Percentiles rank a stretch among this genome's conserved stretches.
phyloP scores from a whole-genome alignment of 2,329 filamentous ascomycete genomes.

The Helminthosporium solani region DNA sequence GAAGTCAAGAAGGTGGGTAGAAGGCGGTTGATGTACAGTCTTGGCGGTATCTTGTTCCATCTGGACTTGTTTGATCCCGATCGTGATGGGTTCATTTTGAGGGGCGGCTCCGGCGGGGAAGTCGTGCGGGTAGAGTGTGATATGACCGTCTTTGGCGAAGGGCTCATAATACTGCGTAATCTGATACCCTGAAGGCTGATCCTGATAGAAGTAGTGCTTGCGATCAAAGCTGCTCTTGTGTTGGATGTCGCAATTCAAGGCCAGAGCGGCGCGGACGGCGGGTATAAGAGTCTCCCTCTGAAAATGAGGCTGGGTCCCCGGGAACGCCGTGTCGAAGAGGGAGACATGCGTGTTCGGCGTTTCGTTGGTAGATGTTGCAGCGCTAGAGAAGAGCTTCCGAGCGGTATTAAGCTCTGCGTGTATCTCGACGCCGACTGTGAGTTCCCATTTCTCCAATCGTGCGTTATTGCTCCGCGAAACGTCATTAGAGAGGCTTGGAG shows the following conservation, averaged over 20 bases:
- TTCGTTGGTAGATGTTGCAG: slow-evolving; percentile 54
- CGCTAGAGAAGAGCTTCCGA: slow-evolving; percentile 82
- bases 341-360: slow-evolving; percentile 83
- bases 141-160: slow-evolving; percentile 66
- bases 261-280: slow-evolving; percentile 84
- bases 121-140: slow-evolving; percentile 73
- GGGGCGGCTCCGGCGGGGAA: slow-evolving; percentile 64
- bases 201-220: slow-evolving; percentile 99
- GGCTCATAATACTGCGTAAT: slow-evolving; percentile 92
- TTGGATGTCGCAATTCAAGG: slow-evolving; percentile 78
- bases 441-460: slow-evolving; percentile 69
- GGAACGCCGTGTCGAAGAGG: slow-evolving; percentile 84
- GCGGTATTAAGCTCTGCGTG: slow-evolving; percentile 92
- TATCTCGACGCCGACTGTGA: slow-evolving; percentile 95
- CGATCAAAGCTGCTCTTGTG: slow-evolving; percentile 81
- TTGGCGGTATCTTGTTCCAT: slow-evolving; percentile 98
- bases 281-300: slow-evolving; percentile 82
- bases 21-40: slow-evolving; percentile 74
- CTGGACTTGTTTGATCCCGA: slow-evolving; percentile 91
- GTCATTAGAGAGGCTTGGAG: slow-evolving; percentile 9
- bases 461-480: slow-evolving; percentile 10
- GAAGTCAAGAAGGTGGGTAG: slow-evolving; percentile 81
- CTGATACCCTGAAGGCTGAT: slow-evolving; percentile 94
- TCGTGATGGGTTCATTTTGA: slow-evolving; percentile 67
- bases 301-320: slow-evolving; percentile 83